Conservation (phyloP, 495 filamentous ascomycete genomes). For the Xeromyces bisporus region DNA sequence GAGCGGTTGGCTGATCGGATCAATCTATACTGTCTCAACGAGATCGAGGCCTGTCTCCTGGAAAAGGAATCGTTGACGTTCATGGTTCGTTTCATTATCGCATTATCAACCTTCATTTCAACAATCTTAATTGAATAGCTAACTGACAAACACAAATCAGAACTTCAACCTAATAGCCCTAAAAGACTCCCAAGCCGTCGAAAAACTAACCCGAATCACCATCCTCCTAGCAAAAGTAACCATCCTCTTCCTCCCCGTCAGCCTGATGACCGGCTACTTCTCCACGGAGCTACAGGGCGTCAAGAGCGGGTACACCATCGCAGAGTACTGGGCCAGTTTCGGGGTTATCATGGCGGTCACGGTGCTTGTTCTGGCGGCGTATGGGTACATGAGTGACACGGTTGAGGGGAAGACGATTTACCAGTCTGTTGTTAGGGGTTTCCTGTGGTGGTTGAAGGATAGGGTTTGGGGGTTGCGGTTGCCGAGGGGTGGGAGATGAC, state of each 20-base stretch:
- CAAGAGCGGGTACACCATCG: conserved; percentile 37
- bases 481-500: no score
- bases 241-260: conserved; percentile 72
- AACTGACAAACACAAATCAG: no score
- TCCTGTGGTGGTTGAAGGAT: no score
- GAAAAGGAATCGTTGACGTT: conserved; percentile 67
- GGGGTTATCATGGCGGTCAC: conserved; percentile 49
- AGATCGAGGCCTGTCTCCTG: conserved; percentile 60
- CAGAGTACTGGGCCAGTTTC: conserved; percentile 58
- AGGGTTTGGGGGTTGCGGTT: no score
- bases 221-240: conserved; percentile 71
- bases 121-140: background rate
- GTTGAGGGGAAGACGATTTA: conserved; percentile 36
- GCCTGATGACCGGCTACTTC: conserved; percentile 70
- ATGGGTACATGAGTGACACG: conserved; percentile 30
- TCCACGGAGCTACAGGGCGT: conserved; percentile 48
- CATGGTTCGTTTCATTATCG: conserved; percentile 30
- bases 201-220: conserved; percentile 60
- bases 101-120: background rate
- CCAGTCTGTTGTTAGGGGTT: conserved; percentile 23
- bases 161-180: conserved; percentile 81
- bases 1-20: conserved; percentile 61
- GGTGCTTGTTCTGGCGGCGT: conserved; percentile 34
- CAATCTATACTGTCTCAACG: conserved; percentile 60
- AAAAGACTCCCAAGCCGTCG: conserved; percentile 64